Evolutionary conservation across 2,329 filamentous ascomycete species (phyloP), one percentile per base, ranked within the genome.

Genomic region (Botrytis deweyae): DNA sequence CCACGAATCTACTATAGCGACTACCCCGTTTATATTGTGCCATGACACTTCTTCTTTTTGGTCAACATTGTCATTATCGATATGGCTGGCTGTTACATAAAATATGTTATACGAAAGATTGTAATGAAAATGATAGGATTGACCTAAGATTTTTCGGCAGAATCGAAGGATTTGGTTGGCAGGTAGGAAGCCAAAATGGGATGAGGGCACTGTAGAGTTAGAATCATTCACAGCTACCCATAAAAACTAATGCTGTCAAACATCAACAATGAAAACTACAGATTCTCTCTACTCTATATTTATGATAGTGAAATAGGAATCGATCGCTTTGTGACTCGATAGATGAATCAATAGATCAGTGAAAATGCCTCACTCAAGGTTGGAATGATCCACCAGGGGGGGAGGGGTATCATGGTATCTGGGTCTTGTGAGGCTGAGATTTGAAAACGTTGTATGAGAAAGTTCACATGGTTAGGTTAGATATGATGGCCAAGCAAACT

Each of bases 1-100:
- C 78, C 76, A 82, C 80, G 80, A 82, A 81, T 82, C 79, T 81
- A 79, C 79, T 82, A 81, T 78, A 80, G 80, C 80, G 80, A 81
- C 80, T 81, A 82, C 80, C 80, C 80, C 77, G 73, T 79, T 80
- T 75, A 75, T 80, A 73, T 74, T 78, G 73, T 78, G 62, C 72
- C 72, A 73, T 71, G 68, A 72, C 74, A 74, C 71, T 77, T 77
- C 73, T 75, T 68, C 49, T 72, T 75, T 67, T 62, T 74, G 46
- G 65, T 73, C 72, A 72, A 73, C 63, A 33, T 73, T 75, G 73
- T 76, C 67, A 66, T 75, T 76, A 68, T 69, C 44, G 68, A 58
- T 63, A 59, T 70, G 65, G 75, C 75, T 64, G 63, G 52, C 74
- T 73, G 70, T 75, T 75, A 74, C 69, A 75, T 76, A 73, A 74